These are phyloP conservation scores for Symbiodinium natans DNA, from an alignment of 73 alveolate genomes.

Conservation along the genomic window DNA sequence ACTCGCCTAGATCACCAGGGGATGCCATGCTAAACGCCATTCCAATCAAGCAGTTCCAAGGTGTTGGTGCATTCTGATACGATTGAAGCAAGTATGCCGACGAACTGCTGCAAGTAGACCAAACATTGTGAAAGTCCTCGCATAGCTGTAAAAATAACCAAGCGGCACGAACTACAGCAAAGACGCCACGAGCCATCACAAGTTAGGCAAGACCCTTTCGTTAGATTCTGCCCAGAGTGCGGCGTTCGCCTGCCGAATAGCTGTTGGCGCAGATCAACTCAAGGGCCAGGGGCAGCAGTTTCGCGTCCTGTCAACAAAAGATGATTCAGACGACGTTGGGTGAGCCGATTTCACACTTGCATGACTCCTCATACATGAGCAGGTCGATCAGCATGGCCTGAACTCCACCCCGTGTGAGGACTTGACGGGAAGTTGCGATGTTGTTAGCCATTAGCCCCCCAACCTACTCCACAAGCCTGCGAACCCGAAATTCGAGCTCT, in stretches of 20 bases:
- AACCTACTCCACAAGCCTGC: too few species aligned
- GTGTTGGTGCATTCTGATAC: background rate
- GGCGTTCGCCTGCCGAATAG: conserved; percentile 19
- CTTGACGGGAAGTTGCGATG: too few species aligned
- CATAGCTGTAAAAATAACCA: too few species aligned
- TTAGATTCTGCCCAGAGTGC: too few species aligned
- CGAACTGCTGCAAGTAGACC: background rate
- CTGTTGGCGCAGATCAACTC: conserved; percentile 39
- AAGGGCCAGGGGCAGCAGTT: conserved; percentile 38
- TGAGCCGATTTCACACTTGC: background rate
- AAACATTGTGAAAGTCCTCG: background rate
- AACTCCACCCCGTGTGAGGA: too few species aligned
- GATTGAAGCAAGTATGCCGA: background rate
- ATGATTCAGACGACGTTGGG: background rate
- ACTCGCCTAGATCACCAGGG: background rate
- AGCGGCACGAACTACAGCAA: too few species aligned
- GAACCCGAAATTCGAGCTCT: too few species aligned
- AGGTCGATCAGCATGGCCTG: conserved; percentile 78
- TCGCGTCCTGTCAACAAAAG: conserved; percentile 24
- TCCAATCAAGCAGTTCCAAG: background rate
- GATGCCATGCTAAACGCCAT: background rate
- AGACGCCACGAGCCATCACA: too few species aligned
- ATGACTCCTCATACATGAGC: conserved; percentile 68
- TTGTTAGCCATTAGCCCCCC: too few species aligned
- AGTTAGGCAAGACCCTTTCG: too few species aligned